Conservation (phyloP, 1,139 yeast species). For the Yamadazyma songkhlaensis region DNA sequence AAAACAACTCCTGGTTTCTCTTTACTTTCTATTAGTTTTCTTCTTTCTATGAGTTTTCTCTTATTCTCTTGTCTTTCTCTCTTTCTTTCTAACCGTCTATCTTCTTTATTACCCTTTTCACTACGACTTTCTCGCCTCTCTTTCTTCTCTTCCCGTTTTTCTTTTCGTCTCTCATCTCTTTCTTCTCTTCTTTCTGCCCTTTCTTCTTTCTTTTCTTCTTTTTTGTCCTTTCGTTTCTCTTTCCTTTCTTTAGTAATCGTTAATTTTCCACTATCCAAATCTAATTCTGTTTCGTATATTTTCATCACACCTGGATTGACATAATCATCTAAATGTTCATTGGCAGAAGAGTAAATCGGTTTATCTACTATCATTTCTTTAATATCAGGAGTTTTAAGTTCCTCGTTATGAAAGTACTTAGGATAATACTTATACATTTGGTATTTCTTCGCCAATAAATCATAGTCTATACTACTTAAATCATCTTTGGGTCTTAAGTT, state of each 20-base stretch:
- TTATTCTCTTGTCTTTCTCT: slow-evolving; percentile 9
- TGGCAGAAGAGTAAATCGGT: slow-evolving; percentile 44
- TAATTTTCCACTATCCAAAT: slow-evolving; percentile 15
- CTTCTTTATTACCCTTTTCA: slow-evolving; percentile 2
- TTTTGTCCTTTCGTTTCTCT: slow-evolving; percentile 5
- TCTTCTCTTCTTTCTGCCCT: slow-evolving; percentile 10
- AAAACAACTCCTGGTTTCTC: slow-evolving; percentile 10
- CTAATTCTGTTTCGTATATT: slow-evolving; percentile 17
- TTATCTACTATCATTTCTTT: slow-evolving; percentile 33
- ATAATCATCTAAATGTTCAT: slow-evolving; percentile 27
- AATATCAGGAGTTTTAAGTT: slow-evolving; percentile 36
- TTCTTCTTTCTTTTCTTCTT: slow-evolving; percentile 13
- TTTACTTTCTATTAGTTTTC: slow-evolving; percentile 11
- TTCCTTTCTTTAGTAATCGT: slow-evolving; percentile 11
- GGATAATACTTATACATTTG: slow-evolving; percentile 42
- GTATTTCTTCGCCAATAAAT: slow-evolving; percentile 32
- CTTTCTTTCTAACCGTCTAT: slow-evolving; percentile 1
- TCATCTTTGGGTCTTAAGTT: slow-evolving; percentile 13
- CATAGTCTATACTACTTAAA: slow-evolving; percentile 27
- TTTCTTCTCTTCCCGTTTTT: slow-evolving; percentile 8
- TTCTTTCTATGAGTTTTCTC: slow-evolving; percentile 9
- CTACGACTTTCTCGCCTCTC: slow-evolving; percentile 12
- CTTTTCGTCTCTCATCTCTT: slow-evolving; percentile 4
- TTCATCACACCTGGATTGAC: slow-evolving; percentile 17
- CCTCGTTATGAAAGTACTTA: slow-evolving; percentile 38